Evolutionary conservation across 805 yeast genomes (phyloP).

Genomic region (Candida tibetensis): DNA sequence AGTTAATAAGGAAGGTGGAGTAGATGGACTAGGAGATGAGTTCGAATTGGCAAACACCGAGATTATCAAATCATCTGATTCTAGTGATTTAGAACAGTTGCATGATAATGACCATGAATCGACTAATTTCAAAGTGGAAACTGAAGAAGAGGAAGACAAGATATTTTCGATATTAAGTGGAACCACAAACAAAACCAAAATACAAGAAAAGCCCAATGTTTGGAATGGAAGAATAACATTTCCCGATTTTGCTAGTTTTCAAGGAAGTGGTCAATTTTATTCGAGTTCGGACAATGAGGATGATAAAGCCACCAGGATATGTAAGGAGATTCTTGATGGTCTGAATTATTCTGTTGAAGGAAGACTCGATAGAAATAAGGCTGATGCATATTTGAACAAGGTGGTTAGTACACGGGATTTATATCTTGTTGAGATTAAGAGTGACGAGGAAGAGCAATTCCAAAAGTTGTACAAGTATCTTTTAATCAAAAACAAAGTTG

Average conservation of each 20-base stretch:
- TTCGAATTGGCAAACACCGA: not conserved
- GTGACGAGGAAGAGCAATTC: slow-evolving; percentile 22
- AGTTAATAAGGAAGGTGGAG: slow-evolving; percentile 6
- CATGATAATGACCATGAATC: slow-evolving; percentile 5
- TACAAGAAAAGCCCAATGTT: slow-evolving; percentile 14
- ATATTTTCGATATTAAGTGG: not conserved
- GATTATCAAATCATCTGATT: slow-evolving; percentile 4
- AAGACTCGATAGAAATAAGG: slow-evolving; percentile 51
- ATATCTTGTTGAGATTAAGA: slow-evolving; percentile 44
- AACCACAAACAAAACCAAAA: not conserved
- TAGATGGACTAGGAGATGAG: slow-evolving; percentile 5
- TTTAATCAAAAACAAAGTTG: slow-evolving; percentile 46
- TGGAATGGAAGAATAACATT: slow-evolving; percentile 52
- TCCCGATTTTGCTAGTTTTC: slow-evolving; percentile 48
- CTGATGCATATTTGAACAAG: slow-evolving; percentile 54
- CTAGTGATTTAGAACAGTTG: slow-evolving; percentile 8
- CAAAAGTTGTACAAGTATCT: slow-evolving; percentile 44
- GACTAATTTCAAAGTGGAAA: slow-evolving; percentile 3
- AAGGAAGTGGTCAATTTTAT: slow-evolving; percentile 35
- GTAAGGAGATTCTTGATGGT: slow-evolving; percentile 27
- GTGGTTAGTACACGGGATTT: slow-evolving; percentile 51
- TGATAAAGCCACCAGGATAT: slow-evolving; percentile 12
- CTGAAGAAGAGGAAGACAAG: slow-evolving; percentile 1
- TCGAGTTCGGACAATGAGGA: slow-evolving; percentile 25
- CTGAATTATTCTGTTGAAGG: slow-evolving; percentile 54